Conservation (phyloP, 2,329 filamentous ascomycete species). For the Sporothrix sp. region DNA sequence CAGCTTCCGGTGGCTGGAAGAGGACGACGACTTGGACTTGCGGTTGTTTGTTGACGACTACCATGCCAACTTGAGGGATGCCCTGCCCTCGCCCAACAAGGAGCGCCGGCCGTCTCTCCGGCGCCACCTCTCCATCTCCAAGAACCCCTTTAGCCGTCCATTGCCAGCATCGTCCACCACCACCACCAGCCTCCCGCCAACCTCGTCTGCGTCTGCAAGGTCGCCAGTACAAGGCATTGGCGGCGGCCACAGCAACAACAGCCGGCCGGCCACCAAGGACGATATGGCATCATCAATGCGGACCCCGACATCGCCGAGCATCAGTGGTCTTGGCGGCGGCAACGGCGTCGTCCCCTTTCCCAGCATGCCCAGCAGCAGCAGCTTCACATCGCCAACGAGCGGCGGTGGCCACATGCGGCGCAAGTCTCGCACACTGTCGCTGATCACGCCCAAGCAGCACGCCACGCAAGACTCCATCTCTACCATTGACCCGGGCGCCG, state of each 20-base stretch:
- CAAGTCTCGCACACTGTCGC: conserved; percentile 46
- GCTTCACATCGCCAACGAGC: conserved; percentile 11
- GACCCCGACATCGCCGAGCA: not conserved
- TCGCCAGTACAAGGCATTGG: conserved; percentile 12
- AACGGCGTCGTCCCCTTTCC: conserved; percentile 22
- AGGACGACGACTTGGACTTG: conserved; percentile 60
- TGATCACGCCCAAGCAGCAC: conserved; percentile 43
- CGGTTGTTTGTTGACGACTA: conserved; percentile 61
- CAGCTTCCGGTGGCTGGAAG: conserved; percentile 64
- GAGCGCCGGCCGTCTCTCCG: conserved; percentile 52
- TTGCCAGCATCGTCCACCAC: conserved; percentile 30
- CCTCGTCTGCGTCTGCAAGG: too few relatives aligned
- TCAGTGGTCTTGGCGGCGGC: conserved; percentile 15
- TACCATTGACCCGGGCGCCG: conserved; percentile 59
- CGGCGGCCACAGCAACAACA: conserved; percentile 17
- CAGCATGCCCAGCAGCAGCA: conserved; percentile 19
- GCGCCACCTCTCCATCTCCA: conserved; percentile 62
- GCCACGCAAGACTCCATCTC: conserved; percentile 34
- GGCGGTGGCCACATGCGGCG: conserved; percentile 31
- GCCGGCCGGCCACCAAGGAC: conserved; percentile 38
- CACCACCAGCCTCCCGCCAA: conserved; percentile 14
- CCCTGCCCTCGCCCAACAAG: conserved; percentile 33
- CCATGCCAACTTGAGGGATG: conserved; percentile 49
- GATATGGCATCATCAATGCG: conserved; percentile 12
- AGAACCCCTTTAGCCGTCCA: conserved; percentile 50